Evolutionary conservation across 2,329 filamentous ascomycete genomes (phyloP), one percentile per base, ranked within the genome.

Genomic region (Tolypocladium inflatum): DNA sequence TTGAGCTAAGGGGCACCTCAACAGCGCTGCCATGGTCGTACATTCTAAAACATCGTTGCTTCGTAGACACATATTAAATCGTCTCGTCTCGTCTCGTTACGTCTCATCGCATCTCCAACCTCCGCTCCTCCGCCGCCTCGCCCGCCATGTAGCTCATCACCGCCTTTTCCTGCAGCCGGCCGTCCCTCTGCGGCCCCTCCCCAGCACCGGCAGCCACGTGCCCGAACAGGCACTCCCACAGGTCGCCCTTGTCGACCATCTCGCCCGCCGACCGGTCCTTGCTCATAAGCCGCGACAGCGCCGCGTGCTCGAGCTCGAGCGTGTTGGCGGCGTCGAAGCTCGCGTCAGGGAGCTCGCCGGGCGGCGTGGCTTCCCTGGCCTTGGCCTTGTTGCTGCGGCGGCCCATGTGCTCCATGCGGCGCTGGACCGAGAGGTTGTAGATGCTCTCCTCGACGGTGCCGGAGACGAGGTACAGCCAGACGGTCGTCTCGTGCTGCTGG

Each of bases 381-480:
- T 78, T 74, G 15, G 68, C 67, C 59, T 74, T 75, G 57, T 64
- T 57, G 48, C 59, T 61, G 10, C 63, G 63, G 2, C 79, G 63
- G 7, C 79, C 80, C 69, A 97, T 88, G 67, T 97, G 91, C 58
- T 87, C 84, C 64, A 96, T 76, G 4, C 93, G 85, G 35, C 91
- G 81, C 60, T 81, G 79, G 1, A 96, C 90, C 0, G 90, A 94
- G 39, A 97, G 82, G 59, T 92, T 85, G 73, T 97, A 91, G 61
- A 97, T 95, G 2, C 88, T 88, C 74, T 96, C 88, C 68, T 99
- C 94, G 0, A 97, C 90, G 0, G 93, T 96, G 55, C 89, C 90
- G 19, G 88, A 85, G n/a, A 97, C 83, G 2, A 97, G 80, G 70
- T 97, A 97, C 71, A 97, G 88, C 89, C 92, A 97, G 1, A 97